phyloP scores from a whole-genome alignment of 257 asterid species.

The Leptodermis oblonga region DNA sequence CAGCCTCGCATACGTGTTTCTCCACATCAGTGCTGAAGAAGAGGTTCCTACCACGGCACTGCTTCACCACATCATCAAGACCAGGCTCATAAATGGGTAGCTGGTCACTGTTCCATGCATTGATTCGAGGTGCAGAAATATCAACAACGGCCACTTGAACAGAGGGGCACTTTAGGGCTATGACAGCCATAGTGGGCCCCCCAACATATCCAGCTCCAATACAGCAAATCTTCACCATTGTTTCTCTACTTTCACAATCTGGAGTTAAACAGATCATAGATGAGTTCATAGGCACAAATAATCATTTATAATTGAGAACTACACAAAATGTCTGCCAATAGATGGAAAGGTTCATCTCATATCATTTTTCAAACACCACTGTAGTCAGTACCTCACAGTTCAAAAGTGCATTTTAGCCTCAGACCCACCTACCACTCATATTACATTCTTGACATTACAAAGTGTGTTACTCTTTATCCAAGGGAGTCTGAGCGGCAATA shows the following conservation, averaged over 20 bases:
- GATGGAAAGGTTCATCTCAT: not conserved
- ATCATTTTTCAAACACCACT: not conserved
- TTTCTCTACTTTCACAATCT: conserved; percentile 31
- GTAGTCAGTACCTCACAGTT: not conserved
- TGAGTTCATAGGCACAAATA: not conserved
- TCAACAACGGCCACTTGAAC: conserved; percentile 84
- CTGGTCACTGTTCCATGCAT: conserved; percentile 88
- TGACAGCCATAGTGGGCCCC: conserved; percentile 95
- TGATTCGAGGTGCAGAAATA: conserved; percentile 77
- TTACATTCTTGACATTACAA: not conserved
- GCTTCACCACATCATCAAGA: conserved; percentile 85
- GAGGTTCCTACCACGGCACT: conserved; percentile 89
- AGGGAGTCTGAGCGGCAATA: not conserved
- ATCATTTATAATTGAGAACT: not conserved
- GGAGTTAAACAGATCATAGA: not conserved
- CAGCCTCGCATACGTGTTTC: conserved; percentile 78
- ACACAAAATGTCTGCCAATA: no score
- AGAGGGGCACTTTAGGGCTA: conserved; percentile 84
- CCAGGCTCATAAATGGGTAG: conserved; percentile 98
- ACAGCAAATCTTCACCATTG: conserved; percentile 97
- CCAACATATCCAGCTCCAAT: conserved; percentile 95
- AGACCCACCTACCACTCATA: not conserved
- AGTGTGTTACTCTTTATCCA: not conserved
- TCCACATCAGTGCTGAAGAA: conserved; percentile 96
- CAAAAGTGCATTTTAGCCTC: not conserved